Evolutionary conservation across 768 basidiomycete species (phyloP).

Genomic region (Lentinula raphanica): DNA sequence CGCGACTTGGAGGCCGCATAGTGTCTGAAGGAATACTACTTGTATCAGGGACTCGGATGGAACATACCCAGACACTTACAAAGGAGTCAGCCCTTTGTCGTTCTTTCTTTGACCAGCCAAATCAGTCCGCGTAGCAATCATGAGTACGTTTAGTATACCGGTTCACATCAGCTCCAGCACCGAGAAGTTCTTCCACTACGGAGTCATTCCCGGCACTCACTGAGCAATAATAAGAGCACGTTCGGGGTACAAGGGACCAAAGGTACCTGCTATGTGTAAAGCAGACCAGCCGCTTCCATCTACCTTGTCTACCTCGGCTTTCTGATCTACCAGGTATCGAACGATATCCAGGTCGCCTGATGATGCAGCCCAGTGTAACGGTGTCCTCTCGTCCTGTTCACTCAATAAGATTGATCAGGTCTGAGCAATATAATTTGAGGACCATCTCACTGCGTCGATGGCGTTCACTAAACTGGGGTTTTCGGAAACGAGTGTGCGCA

Average conservation of each 20-base stretch:
- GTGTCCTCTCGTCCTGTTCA: conserved; percentile 67
- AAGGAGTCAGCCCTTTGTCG: conserved; percentile 75
- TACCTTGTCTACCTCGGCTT: conserved; percentile 59
- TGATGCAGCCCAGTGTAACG: conserved; percentile 84
- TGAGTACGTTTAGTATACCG: conserved; percentile 27
- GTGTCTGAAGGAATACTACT: conserved; percentile 47
- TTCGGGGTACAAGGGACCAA: conserved; percentile 3
- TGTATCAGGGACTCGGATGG: conserved; percentile 5
- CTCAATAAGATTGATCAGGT: neutral
- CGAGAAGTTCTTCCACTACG: conserved; percentile 69
- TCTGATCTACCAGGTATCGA: conserved; percentile 63
- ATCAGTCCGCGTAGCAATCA: conserved; percentile 12
- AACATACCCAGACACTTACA: conserved; percentile 69
- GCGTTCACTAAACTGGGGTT: conserved; percentile 58
- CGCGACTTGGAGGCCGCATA: conserved; percentile 92
- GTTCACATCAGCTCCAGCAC: conserved; percentile 80
- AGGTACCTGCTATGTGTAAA: conserved; percentile 70
- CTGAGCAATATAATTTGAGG: neutral
- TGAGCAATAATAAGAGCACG: conserved; percentile 26
- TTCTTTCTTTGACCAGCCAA: conserved; percentile 43
- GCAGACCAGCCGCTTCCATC: conserved; percentile 75
- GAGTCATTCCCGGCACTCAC: conserved; percentile 80
- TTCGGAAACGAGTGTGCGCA: conserved; percentile 59
- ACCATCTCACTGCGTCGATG: conserved; percentile 48
- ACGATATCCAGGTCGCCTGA: conserved; percentile 65